Evolutionary conservation across 352 stramenopile genomes (phyloP).

Genomic region (Phytophthora macrochlamydospora): DNA sequence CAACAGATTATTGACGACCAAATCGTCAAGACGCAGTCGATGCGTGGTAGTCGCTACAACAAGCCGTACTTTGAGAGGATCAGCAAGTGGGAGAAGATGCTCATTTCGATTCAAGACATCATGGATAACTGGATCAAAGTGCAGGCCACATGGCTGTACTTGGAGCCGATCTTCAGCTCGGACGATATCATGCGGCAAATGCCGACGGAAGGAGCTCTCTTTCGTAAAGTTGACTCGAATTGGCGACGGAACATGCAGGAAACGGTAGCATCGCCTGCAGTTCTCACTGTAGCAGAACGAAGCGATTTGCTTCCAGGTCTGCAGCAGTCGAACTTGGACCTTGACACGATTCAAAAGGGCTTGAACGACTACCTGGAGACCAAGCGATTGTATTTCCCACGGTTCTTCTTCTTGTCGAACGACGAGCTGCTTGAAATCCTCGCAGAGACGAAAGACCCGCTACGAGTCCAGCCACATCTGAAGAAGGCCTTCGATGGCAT

Average conservation of each 20-base stretch:
- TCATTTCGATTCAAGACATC: slow-evolving; percentile 91
- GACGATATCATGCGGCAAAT: slow-evolving; percentile 95
- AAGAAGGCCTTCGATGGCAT: slow-evolving; percentile 96
- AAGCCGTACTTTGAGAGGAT: slow-evolving; percentile 92
- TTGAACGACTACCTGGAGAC: slow-evolving; percentile 93
- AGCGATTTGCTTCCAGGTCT: slow-evolving; percentile 82
- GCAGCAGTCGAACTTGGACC: slow-evolving; percentile 89
- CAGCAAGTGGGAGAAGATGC: slow-evolving; percentile 89
- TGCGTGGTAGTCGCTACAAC: slow-evolving; percentile 93
- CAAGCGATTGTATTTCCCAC: slow-evolving; percentile 90
- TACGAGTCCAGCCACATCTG: slow-evolving; percentile 94
- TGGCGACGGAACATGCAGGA: slow-evolving; percentile 91
- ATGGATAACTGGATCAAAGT: slow-evolving; percentile 96
- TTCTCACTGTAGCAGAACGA: slow-evolving; percentile 79
- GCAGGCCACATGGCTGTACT: slow-evolving; percentile 93
- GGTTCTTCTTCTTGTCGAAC: slow-evolving; percentile 94
- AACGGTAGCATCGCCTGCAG: slow-evolving; percentile 72
- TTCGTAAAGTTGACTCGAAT: slow-evolving; percentile 87
- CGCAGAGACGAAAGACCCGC: slow-evolving; percentile 92
- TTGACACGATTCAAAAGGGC: slow-evolving; percentile 95
- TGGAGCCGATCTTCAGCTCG: slow-evolving; percentile 93
- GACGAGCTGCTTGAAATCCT: slow-evolving; percentile 93
- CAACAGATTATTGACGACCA: slow-evolving; percentile 95
- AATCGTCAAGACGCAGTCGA: slow-evolving; percentile 96
- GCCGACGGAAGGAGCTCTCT: slow-evolving; percentile 87